Conservation (phyloP, 1,284 basidiomycete species). For the Takashimella tepidaria region DNA sequence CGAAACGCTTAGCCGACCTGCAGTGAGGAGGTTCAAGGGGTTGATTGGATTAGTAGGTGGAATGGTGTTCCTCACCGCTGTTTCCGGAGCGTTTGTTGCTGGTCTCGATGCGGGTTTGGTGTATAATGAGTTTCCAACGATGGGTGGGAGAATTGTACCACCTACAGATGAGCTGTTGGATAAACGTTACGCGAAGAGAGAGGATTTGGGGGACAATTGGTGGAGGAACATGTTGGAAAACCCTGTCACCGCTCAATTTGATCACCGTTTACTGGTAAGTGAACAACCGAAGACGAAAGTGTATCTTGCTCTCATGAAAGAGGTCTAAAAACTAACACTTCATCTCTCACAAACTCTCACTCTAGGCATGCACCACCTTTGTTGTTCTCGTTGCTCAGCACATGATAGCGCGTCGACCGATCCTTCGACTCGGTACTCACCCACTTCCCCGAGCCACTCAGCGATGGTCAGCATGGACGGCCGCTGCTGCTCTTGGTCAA, state of each 20-base stretch:
- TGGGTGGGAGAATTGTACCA: conserved; percentile 85
- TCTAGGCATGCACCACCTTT: conserved; percentile 77
- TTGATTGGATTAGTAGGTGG: conserved; percentile 61
- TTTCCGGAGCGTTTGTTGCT: conserved; percentile 89
- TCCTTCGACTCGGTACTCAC: conserved; percentile 50
- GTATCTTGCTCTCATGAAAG: no score
- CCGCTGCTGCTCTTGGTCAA: conserved; percentile 80
- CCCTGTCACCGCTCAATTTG: conserved; percentile 94
- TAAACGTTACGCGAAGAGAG: conserved; percentile 61
- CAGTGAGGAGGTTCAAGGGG: conserved; percentile 58
- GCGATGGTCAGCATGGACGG: conserved; percentile 61
- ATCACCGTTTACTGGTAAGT: conserved; percentile 84
- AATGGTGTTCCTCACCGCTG: conserved; percentile 81
- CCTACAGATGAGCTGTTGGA: conserved; percentile 80
- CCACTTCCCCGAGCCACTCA: conserved; percentile 64
- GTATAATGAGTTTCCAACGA: conserved; percentile 97
- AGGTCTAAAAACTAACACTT: no score
- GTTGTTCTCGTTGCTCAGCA: conserved; percentile 63
- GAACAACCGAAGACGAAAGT: not conserved
- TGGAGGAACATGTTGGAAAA: conserved; percentile 96
- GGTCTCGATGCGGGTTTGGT: conserved; percentile 93
- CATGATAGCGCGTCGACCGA: conserved; percentile 54
- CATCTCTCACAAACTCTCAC: conserved; percentile 5
- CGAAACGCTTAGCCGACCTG: conserved; percentile 55
- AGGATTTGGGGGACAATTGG: conserved; percentile 69